Percentiles rank a stretch among this genome's conserved stretches.
phyloP scores from a whole-genome alignment of 805 yeast species.

The Lipomyces kockii region DNA sequence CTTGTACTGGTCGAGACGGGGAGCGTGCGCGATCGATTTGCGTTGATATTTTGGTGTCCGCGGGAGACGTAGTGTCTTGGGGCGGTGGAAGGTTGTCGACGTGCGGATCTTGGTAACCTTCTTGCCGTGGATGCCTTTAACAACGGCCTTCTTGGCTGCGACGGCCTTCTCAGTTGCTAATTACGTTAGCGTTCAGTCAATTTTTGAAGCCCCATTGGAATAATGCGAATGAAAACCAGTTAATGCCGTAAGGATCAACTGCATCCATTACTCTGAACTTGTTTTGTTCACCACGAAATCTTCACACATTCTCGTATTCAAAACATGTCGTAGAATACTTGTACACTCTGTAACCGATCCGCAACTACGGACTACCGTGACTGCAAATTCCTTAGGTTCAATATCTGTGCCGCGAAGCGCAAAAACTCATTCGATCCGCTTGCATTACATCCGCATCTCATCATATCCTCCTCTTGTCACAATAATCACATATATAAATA shows the following conservation, averaged over 20 bases:
- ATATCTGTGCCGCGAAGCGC: background rate
- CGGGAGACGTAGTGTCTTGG: slow-evolving; percentile 93
- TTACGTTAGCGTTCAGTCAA: background rate
- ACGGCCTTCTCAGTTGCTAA: slow-evolving; percentile 72
- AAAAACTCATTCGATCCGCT: background rate
- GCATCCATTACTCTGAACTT: background rate
- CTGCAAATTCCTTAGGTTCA: background rate
- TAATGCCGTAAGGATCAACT: background rate
- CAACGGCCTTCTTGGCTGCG: slow-evolving; percentile 98
- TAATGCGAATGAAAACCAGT: background rate
- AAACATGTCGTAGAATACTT: background rate
- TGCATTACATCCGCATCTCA: background rate
- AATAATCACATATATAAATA: background rate
- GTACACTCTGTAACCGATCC: no score
- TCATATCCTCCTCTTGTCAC: background rate
- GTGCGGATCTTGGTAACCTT: slow-evolving; percentile 94
- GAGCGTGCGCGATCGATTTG: slow-evolving; percentile 96
- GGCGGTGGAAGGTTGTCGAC: slow-evolving; percentile 91
- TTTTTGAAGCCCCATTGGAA: background rate
- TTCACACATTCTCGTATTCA: background rate
- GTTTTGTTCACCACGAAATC: background rate
- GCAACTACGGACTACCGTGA: no score
- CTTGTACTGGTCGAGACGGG: slow-evolving; percentile 96
- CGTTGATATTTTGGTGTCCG: slow-evolving; percentile 94
- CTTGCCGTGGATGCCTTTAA: slow-evolving; percentile 92